phyloP scores from a whole-genome alignment of 1,284 basidiomycete genomes.

The Microbotryomycetes sp. region DNA sequence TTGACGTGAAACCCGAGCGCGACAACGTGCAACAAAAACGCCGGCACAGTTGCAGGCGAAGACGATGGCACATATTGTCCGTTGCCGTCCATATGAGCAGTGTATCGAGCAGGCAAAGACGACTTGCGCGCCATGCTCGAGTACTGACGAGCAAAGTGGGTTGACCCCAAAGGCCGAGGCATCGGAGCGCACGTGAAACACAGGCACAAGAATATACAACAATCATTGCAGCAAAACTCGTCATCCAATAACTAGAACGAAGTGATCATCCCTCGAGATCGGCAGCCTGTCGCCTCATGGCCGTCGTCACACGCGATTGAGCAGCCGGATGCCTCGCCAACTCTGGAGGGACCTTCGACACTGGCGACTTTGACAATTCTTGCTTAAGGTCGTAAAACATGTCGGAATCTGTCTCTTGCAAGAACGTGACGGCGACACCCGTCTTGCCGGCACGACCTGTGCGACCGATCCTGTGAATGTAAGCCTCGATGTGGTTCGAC shows the following conservation, averaged over 20 bases:
- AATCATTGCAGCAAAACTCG: neutral
- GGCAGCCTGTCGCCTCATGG: neutral
- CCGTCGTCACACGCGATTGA: slow-evolving; percentile 59
- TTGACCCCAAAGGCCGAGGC: neutral
- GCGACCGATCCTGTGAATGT: slow-evolving; percentile 95
- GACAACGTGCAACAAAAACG: neutral
- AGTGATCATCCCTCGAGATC: neutral
- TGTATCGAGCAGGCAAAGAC: neutral
- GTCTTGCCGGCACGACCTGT: slow-evolving; percentile 95
- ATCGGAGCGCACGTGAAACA: neutral
- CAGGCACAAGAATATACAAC: neutral
- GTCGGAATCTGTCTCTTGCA: slow-evolving; percentile 92
- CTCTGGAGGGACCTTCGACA: slow-evolving; percentile 79
- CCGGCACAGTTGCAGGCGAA: neutral
- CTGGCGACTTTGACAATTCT: slow-evolving; percentile 88
- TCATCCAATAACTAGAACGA: neutral
- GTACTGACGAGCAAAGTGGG: neutral
- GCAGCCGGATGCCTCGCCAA: slow-evolving; percentile 83
- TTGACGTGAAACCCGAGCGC: neutral
- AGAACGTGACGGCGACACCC: slow-evolving; percentile 87
- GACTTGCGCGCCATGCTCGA: neutral
- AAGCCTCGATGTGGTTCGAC: slow-evolving; percentile 90
- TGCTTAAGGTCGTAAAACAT: slow-evolving; percentile 92
- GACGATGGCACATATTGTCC: neutral
- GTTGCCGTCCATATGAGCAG: neutral